Conservation (phyloP, 352 stramenopile genomes). For the Globisporangium takayamanum region DNA sequence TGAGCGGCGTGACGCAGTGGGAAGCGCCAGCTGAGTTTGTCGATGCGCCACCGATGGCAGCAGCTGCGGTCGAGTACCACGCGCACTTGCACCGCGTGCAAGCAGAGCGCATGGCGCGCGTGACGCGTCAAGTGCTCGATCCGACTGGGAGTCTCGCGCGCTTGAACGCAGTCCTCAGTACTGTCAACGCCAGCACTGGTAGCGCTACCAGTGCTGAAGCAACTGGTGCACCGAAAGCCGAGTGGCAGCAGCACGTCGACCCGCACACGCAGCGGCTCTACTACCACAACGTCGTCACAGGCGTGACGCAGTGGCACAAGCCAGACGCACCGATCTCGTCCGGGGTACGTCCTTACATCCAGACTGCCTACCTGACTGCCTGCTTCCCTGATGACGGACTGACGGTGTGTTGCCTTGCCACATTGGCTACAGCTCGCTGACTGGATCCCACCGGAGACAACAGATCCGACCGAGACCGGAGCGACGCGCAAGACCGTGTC, state of each 20-base stretch:
- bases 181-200: conserved; percentile 30
- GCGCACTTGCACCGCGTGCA: conserved; percentile 51
- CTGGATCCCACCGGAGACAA: conserved; percentile 62
- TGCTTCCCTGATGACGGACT: background rate
- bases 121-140: conserved; percentile 61
- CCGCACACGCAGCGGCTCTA: conserved; percentile 74
- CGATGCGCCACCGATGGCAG: conserved; percentile 19
- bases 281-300: conserved; percentile 78
- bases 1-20: conserved; percentile 66
- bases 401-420: background rate
- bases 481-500: conserved; percentile 35
- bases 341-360: conserved; percentile 34
- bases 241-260: conserved; percentile 86
- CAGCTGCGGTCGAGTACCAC: conserved; percentile 47
- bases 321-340: conserved; percentile 62
- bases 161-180: conserved; percentile 65
- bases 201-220: background rate
- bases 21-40: conserved; percentile 46
- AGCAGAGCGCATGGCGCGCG: conserved; percentile 40
- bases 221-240: conserved; percentile 18
- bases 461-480: conserved; percentile 15
- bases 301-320: conserved; percentile 73
- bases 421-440: conserved; percentile 46
- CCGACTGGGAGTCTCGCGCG: conserved; percentile 61
- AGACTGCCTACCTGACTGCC: background rate